Evolutionary conservation across 208 protist genomes (phyloP), one percentile per base, ranked within the genome.

Genomic region (Acanthamoeba castellanii): DNA sequence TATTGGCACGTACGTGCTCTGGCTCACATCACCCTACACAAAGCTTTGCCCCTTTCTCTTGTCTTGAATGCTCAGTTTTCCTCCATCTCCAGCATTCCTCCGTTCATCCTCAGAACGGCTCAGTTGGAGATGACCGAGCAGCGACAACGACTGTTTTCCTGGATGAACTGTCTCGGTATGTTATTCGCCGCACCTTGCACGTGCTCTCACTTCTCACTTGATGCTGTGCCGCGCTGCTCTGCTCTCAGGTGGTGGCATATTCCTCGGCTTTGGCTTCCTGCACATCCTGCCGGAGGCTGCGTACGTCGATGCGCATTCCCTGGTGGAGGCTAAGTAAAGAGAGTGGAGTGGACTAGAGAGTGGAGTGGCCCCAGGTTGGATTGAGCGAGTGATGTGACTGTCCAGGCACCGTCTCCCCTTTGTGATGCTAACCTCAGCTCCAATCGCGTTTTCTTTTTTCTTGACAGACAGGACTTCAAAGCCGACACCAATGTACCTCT

Each of bases 111-210:
- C 1, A 1, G 78, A 16, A 85, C 78, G 0, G 78, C 78, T 5
- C 37, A 85, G 47, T 8, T 85, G 11, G 78, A 85, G 50, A 85
- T 85, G 78, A 85, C 37, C 14, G 78, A 50, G 37, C 1, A 37
- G 50, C 37, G 78, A 59, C 78, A 85, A 42, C 78, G 78, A 30
- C 11, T 6, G 6, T 85, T 85, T 25, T 85, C 78, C 13, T 85
- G 47, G 45, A 85, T 85, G 78, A 85, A 85, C 78, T 85, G 78
- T n/a, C 78, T 85, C 13, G 78, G 78, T 85, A 85, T 8, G 66
- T 74, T 14, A 2, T 74, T 13, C 16, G 59, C 16, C 13, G 0
- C 59, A 5, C 20, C 55, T 59, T 14, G 16, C 55, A 59, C 59
- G 16, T 66, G 16, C 9, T 66, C 27, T 6, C 55, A 6, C 55